These are phyloP conservation scores for Rhytidiadelphus loreus DNA, from an alignment of 225 moss, liverwort and hornwort genomes.

Conservation along the genomic window DNA sequence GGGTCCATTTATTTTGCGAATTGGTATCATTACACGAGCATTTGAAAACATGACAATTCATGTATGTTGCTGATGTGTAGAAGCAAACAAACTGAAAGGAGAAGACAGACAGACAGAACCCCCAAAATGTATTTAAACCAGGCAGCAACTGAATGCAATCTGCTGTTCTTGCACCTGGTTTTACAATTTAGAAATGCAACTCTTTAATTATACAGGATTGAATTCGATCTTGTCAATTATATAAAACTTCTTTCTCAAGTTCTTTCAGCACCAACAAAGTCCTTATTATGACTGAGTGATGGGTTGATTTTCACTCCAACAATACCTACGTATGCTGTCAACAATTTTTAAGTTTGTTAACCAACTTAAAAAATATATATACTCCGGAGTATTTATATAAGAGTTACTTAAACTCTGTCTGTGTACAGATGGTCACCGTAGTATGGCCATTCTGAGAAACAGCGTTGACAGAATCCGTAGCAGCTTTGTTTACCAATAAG, in stretches of 20 bases:
- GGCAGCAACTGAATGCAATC: not conserved
- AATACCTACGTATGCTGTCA: not conserved
- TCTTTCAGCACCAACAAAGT: too few species aligned
- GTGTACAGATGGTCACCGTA: not conserved
- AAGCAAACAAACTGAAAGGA: not conserved
- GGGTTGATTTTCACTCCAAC: not conserved
- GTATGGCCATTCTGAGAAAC: not conserved
- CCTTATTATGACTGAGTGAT: too few species aligned
- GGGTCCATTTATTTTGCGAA: not conserved
- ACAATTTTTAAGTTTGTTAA: not conserved
- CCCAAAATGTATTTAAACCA: not conserved
- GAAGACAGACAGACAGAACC: not conserved
- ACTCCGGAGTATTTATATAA: not conserved
- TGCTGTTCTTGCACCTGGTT: too few species aligned
- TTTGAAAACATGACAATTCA: not conserved
- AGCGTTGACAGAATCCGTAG: not conserved
- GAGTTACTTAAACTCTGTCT: not conserved
- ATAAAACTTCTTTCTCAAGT: too few species aligned
- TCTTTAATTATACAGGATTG: too few species aligned
- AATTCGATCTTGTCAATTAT: too few species aligned
- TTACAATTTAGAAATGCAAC: too few species aligned
- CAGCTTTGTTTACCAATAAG: not conserved
- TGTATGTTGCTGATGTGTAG: not conserved
- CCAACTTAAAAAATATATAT: not conserved
- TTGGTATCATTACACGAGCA: too few species aligned